A percentile compares a stretch with the other conserved stretches of the same genome.
phyloP scores from a whole-genome alignment of 495 filamentous ascomycete genomes.

The Glarea lozoyensis region DNA sequence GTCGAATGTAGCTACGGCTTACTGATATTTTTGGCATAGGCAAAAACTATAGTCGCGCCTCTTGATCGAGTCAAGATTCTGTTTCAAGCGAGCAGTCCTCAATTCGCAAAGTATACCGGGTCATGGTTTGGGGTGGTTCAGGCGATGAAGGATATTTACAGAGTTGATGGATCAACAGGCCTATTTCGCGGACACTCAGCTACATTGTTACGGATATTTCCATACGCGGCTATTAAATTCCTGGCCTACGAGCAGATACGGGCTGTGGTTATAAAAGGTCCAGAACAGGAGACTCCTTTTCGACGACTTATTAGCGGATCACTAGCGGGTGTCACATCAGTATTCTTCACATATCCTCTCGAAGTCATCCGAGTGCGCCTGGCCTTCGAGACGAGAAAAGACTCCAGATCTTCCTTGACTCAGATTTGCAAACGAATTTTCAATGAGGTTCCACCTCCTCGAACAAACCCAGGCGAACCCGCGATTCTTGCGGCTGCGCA shows the following conservation, averaged over 20 bases:
- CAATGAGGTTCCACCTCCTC: constrained; percentile 44
- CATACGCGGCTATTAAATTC: constrained; percentile 96
- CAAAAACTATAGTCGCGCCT: constrained; percentile 90
- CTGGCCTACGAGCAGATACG: constrained; percentile 95
- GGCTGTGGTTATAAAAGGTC: constrained; percentile 56
- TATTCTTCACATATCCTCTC: constrained; percentile 92
- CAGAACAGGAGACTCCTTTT: constrained; percentile 67
- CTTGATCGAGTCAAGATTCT: constrained; percentile 98
- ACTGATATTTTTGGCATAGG: constrained; percentile 38
- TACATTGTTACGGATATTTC: constrained; percentile 89
- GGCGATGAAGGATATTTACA: constrained; percentile 78
- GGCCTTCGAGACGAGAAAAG: constrained; percentile 79
- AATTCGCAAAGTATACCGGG: constrained; percentile 85
- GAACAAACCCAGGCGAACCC: neutral
- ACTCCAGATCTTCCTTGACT: constrained; percentile 53
- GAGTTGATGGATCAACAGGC: constrained; percentile 59
- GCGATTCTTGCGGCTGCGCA: constrained; percentile 1
- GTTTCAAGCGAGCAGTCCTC: constrained; percentile 90
- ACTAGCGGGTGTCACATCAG: constrained; percentile 77
- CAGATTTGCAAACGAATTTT: constrained; percentile 79
- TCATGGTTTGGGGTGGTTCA: constrained; percentile 70
- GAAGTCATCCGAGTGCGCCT: constrained; percentile 88
- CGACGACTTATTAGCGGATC: constrained; percentile 72
- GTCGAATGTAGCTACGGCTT: neutral
- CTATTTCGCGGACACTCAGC: constrained; percentile 91